phyloP scores from a whole-genome alignment of 257 asterid genomes.

The Salvia miltiorrhiza region DNA sequence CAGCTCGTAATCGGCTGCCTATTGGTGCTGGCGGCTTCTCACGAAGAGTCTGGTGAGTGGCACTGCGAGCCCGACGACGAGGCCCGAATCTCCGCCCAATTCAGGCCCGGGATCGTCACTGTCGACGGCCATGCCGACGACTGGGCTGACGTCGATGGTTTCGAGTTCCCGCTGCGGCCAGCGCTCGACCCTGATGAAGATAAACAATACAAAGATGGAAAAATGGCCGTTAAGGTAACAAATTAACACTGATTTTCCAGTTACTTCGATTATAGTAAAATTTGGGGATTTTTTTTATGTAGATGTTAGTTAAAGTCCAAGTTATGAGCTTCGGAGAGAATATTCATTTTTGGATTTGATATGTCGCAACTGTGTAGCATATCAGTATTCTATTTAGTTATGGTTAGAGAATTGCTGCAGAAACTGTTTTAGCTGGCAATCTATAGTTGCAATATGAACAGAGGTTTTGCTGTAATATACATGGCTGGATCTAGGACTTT shows the following conservation, averaged over 20 bases:
- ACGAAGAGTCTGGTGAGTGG: conserved; percentile 73
- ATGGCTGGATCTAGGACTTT: neutral
- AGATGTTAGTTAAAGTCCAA: neutral
- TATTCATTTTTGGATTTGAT: conserved; percentile 1
- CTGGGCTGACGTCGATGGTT: conserved; percentile 66
- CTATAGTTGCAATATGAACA: neutral
- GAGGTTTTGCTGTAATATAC: neutral
- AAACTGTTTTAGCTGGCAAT: neutral
- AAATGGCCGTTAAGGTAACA: conserved; percentile 73
- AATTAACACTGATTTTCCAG: neutral
- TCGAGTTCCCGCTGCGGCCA: conserved; percentile 76
- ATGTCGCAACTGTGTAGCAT: neutral
- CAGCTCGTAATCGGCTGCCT: conserved; percentile 28
- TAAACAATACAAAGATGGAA: conserved; percentile 59
- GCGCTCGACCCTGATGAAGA: conserved; percentile 87
- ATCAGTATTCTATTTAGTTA: neutral
- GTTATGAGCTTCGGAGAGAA: neutral
- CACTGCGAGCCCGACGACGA: conserved; percentile 63
- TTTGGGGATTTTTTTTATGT: neutral
- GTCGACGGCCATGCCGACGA: conserved; percentile 71
- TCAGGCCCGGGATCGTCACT: conserved; percentile 63
- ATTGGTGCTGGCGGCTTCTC: conserved; percentile 34
- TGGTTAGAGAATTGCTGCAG: neutral
- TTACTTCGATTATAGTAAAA: neutral
- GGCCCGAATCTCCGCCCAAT: conserved; percentile 55